Evolutionary conservation across 495 filamentous ascomycete species (phyloP), one percentile per base, ranked within the genome.

Genomic region (Neurospora discreta): DNA sequence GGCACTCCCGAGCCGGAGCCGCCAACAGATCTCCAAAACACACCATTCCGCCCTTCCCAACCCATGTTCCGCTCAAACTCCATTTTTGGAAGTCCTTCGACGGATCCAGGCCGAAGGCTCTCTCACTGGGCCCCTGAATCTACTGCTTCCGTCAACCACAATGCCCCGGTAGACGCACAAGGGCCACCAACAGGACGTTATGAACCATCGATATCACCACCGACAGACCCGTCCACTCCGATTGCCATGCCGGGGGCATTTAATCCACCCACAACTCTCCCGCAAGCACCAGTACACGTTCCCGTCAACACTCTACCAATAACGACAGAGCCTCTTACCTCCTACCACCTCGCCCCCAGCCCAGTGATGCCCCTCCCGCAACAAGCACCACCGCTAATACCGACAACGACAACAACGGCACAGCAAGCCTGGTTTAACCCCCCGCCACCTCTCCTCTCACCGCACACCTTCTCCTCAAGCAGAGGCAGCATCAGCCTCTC

Each of bases 41-140:
- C 52, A 4, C 52, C 52, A 65, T 65, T 65, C 26, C 52, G 52
- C 26, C 52, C 52, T 65, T 9, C 52, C 15, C 84, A 77, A 71
- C 79, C 70, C 77, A 81, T 36, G 78, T 88, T 88, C 78, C 81
- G 86, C 69, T 87, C 86, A 7, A 85, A 85, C 69, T 88, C 86
- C 1, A 88, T 88, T 39, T 88, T 88, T 74, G 77, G 82, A 42
- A 83, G 79, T 65, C 85, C 86, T 3, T 80, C 80, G 4, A 83
- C 83, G 20, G 84, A 87, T 70, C 72, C 75, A 5, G 84, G 82
- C 30, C 83, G 86, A 67, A 80, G 86, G 15, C 81, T 85, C 58
- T 87, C 85, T n/a, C 84, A 87, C 67, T 86, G 87, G 69, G 82
- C 86, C 10, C 86, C 86, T 9, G 86, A 86, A 46, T 81, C 78